phyloP scores from a whole-genome alignment of 169 alveolate species.

The Cystoisospora suis region DNA sequence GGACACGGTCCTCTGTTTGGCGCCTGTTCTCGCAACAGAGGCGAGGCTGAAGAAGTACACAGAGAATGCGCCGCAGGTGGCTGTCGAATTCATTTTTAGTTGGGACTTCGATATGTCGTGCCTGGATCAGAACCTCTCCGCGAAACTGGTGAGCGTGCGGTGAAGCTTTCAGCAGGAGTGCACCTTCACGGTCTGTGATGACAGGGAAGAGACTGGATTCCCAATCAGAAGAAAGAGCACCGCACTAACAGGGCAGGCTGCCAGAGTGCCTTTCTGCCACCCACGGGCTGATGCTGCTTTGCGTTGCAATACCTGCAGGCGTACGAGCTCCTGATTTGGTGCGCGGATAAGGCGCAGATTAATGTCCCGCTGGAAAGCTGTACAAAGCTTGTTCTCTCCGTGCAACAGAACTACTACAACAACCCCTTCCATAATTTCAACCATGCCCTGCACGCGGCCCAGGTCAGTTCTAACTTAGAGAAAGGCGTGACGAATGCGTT shows the following conservation, averaged over 20 bases:
- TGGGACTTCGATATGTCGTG: constrained; percentile 43
- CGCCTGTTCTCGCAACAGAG: background rate
- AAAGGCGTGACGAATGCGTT: background rate
- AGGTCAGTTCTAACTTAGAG: background rate
- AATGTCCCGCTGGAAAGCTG: background rate
- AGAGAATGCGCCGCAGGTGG: constrained; percentile 1
- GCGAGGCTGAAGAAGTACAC: background rate
- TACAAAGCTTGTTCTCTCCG: constrained; percentile 10
- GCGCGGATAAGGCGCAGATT: constrained; percentile 33
- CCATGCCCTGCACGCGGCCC: constrained; percentile 51
- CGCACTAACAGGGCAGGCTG: background rate
- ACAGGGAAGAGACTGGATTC: background rate
- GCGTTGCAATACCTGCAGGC: constrained; percentile 25
- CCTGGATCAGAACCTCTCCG: background rate
- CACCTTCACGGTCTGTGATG: background rate
- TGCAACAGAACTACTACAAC: constrained; percentile 21
- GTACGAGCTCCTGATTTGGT: constrained; percentile 39
- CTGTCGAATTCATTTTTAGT: constrained; percentile 40
- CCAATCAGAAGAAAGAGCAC: too few relatives aligned
- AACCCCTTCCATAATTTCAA: constrained; percentile 43
- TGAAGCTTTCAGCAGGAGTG: background rate
- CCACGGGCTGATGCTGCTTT: too few relatives aligned
- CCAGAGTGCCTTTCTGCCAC: too few relatives aligned
- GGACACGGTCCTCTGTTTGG: constrained; percentile 27
- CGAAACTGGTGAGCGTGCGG: constrained; percentile 30